phyloP scores from a whole-genome alignment of 306 rosid species.

The Inga leiocalycina region DNA sequence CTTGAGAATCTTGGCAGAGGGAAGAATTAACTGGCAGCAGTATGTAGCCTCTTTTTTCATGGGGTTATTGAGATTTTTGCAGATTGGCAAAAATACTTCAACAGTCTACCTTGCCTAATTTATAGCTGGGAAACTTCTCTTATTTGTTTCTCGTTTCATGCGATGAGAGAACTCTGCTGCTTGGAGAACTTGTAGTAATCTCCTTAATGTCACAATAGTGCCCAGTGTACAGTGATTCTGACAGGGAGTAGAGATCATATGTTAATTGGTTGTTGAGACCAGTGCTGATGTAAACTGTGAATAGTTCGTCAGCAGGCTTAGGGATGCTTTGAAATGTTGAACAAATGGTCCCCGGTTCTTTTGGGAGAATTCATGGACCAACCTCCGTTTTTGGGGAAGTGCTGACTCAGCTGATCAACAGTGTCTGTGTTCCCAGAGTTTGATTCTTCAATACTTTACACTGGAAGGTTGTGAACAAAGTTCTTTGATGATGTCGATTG shows the following conservation, averaged over 20 bases:
- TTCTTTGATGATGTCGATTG: conserved; percentile 48
- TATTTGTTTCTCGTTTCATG: conserved; percentile 30
- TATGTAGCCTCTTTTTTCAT: conserved; percentile 44
- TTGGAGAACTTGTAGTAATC: conserved; percentile 38
- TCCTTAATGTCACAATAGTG: conserved; percentile 39
- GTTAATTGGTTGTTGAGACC: conserved; percentile 37
- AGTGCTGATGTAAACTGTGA: conserved; percentile 26
- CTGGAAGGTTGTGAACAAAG: conserved; percentile 43
- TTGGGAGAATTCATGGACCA: conserved; percentile 8
- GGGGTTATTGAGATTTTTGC: conserved; percentile 39
- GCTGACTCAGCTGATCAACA: conserved; percentile 36
- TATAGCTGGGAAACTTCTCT: conserved; percentile 22
- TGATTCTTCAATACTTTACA: conserved; percentile 40
- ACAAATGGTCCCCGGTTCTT: conserved; percentile 18
- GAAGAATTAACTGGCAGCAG: conserved; percentile 38
- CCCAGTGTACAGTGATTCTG: conserved; percentile 49
- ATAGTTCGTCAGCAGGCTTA: conserved; percentile 30
- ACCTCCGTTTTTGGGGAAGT: conserved; percentile 22
- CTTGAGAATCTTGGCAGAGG: conserved; percentile 31
- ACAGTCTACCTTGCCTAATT: conserved; percentile 39
- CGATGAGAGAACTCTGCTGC: conserved; percentile 40
- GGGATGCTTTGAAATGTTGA: conserved; percentile 18
- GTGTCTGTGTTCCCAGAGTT: conserved; percentile 29
- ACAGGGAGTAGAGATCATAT: conserved; percentile 29
- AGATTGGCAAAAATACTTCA: conserved; percentile 33